Conservation (phyloP, 1,139 yeast genomes). For the Suhomyces terraborum region DNA sequence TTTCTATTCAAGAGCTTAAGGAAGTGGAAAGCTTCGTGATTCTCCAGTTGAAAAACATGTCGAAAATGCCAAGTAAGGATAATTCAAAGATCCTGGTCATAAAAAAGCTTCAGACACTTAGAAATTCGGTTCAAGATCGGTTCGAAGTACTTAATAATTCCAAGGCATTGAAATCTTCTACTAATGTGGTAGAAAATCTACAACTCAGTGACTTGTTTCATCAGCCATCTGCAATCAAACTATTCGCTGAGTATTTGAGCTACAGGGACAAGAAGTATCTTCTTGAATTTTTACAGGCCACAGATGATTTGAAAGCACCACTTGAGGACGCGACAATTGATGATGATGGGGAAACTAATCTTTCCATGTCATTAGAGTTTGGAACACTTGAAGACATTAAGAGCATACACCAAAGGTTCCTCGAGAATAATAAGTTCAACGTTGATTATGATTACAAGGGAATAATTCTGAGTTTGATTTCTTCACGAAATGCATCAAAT, state of each 20-base stretch:
- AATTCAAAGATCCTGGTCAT: slow-evolving; percentile 9
- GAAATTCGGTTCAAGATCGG: slow-evolving; percentile 15
- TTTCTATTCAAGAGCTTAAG: slow-evolving; percentile 25
- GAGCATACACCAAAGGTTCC: slow-evolving; percentile 13
- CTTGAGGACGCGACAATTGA: slow-evolving; percentile 49
- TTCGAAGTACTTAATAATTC: background rate
- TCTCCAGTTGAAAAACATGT: slow-evolving; percentile 21
- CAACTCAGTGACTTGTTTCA: slow-evolving; percentile 24
- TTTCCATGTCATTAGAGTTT: slow-evolving; percentile 39
- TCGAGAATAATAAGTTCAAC: slow-evolving; percentile 5
- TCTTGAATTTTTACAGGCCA: slow-evolving; percentile 66
- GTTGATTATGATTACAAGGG: slow-evolving; percentile 13
- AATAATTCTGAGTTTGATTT: slow-evolving; percentile 11
- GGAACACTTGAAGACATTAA: slow-evolving; percentile 50
- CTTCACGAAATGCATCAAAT: slow-evolving; percentile 3
- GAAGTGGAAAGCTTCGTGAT: slow-evolving; percentile 24
- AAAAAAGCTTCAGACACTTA: slow-evolving; percentile 18
- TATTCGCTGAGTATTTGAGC: slow-evolving; percentile 60
- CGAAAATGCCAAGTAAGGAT: slow-evolving; percentile 9
- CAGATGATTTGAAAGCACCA: slow-evolving; percentile 72
- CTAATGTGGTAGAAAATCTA: slow-evolving; percentile 13
- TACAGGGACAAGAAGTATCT: slow-evolving; percentile 43
- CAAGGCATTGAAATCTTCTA: background rate
- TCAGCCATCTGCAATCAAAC: slow-evolving; percentile 49
- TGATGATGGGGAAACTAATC: slow-evolving; percentile 26